Evolutionary conservation across 2,329 filamentous ascomycete species (phyloP).

Genomic region (Fusarium pilosicola): DNA sequence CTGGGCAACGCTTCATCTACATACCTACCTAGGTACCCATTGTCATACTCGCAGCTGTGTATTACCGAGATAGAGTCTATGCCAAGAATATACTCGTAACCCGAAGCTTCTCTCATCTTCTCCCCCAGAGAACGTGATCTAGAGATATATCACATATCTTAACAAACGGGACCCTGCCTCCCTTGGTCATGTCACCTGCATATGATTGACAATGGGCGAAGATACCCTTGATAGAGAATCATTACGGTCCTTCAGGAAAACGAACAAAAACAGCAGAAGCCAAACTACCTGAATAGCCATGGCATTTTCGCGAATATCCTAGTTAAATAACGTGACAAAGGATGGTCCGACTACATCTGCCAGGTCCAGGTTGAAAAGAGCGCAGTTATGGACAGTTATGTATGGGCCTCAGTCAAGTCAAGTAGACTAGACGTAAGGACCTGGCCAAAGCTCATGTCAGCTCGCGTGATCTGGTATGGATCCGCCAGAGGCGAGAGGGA

Average conservation of each 20-base stretch:
- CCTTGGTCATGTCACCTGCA: neutral
- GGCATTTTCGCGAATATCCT: slow-evolving; percentile 1
- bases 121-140: neutral
- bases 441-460: slow-evolving; percentile 15
- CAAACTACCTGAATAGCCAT: slow-evolving; percentile 28
- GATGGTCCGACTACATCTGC: slow-evolving; percentile 18
- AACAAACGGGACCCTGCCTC: neutral
- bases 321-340: slow-evolving; percentile 14
- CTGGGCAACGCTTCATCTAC: neutral
- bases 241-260: neutral
- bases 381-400: slow-evolving; percentile 5
- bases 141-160: neutral
- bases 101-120: neutral
- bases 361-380: slow-evolving; percentile 7
- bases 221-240: neutral
- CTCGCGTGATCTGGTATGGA: slow-evolving; percentile 1
- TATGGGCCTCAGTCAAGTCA: slow-evolving; percentile 3
- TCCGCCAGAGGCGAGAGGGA: neutral
- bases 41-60: neutral
- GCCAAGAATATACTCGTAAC: neutral
- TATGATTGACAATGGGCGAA: neutral
- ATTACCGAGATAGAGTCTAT: neutral
- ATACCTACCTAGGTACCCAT: neutral
- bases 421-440: too few relatives aligned
- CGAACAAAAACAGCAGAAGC: slow-evolving; percentile 18